These are phyloP conservation scores for Vittaforma corneae DNA, from an alignment of 371 early-diverging fungal species.

Conservation along the genomic window DNA sequence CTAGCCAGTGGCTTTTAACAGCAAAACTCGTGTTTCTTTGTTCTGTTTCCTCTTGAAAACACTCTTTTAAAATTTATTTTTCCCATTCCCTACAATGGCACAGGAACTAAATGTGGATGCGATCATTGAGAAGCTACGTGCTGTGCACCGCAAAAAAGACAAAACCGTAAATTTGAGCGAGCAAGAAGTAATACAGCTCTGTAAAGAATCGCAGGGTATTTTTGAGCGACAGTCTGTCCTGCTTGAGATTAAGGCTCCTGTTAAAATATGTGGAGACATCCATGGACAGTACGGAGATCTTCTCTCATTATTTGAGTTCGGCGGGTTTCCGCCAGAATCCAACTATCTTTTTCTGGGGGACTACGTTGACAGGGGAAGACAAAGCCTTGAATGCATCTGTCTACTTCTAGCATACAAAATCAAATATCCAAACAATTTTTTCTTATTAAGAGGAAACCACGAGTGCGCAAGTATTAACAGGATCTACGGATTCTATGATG, in stretches of 20 bases:
- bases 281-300: conserved; percentile 57
- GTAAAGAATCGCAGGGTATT: conserved; percentile 71
- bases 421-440: conserved; percentile 79
- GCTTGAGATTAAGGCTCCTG: conserved; percentile 70
- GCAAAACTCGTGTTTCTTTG: no score
- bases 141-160: conserved; percentile 81
- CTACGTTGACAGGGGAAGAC: conserved; percentile 80
- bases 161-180: conserved; percentile 66
- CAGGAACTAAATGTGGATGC: conserved; percentile 45
- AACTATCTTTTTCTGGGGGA: conserved; percentile 58
- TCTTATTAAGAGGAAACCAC: conserved; percentile 83
- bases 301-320: conserved; percentile 49
- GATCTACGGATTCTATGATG: conserved; percentile 93
- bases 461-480: conserved; percentile 84
- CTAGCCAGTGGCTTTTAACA: no score
- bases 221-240: conserved; percentile 78
- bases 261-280: conserved; percentile 56
- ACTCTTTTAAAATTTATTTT: not conserved
- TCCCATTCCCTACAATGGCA: conserved; percentile 11
- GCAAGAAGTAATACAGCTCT: conserved; percentile 72
- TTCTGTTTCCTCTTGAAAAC: no score
- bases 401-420: conserved; percentile 86
- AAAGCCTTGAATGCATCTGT: conserved; percentile 81
- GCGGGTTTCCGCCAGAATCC: conserved; percentile 43
- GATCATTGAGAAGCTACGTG: conserved; percentile 57